These are phyloP conservation scores for Suillus paluster DNA, from an alignment of 768 basidiomycete genomes.

Conservation along the genomic window DNA sequence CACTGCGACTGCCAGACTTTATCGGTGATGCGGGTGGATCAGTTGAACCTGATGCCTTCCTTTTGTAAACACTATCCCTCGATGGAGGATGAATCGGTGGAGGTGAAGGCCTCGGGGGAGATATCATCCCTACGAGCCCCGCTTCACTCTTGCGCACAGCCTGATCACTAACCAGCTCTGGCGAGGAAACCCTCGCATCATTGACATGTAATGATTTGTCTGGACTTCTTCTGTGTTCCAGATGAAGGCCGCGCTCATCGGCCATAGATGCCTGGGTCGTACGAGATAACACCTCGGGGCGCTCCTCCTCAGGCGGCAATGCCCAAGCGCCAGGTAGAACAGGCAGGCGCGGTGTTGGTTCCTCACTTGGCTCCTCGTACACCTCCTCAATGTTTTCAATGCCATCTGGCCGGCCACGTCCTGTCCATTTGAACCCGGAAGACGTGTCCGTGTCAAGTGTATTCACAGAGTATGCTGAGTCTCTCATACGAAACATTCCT, in stretches of 20 bases:
- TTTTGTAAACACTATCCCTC: conserved; percentile 27
- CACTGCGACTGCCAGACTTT: conserved; percentile 38
- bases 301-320: conserved; percentile 56
- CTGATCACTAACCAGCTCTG: conserved; percentile 51
- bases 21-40: conserved; percentile 35
- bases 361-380: conserved; percentile 32
- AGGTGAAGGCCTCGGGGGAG: conserved; percentile 32
- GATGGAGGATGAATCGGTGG: conserved; percentile 31
- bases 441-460: conserved; percentile 48
- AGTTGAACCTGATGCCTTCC: conserved; percentile 24
- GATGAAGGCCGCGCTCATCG: conserved; percentile 30
- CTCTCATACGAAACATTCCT: conserved; percentile 58
- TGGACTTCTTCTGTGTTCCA: conserved; percentile 30
- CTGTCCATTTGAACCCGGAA: conserved; percentile 66
- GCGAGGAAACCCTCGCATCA: conserved; percentile 53
- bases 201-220: conserved; percentile 52
- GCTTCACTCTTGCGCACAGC: conserved; percentile 64
- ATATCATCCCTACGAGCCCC: conserved; percentile 57
- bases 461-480: conserved; percentile 62
- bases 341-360: conserved; percentile 33
- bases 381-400: conserved; percentile 42
- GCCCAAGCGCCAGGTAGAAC: conserved; percentile 61
- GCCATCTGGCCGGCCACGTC: conserved; percentile 44
- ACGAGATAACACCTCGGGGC: conserved; percentile 24
- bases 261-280: conserved; percentile 27